Conservation (phyloP, 2,329 filamentous ascomycete species). For the Trichoderma asperellum region DNA sequence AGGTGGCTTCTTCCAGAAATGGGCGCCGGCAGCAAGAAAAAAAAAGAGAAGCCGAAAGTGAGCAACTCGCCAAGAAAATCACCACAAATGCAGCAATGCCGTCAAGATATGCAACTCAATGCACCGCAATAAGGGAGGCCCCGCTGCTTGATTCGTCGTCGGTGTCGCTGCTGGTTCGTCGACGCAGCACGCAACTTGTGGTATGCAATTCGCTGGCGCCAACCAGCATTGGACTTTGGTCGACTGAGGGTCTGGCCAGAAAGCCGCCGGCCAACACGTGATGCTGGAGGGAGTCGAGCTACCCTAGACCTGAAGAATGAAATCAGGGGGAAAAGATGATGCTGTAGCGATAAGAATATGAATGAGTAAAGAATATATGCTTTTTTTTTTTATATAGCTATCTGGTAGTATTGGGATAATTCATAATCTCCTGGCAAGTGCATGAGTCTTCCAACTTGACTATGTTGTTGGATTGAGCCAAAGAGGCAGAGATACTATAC, state of each 20-base stretch:
- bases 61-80: not conserved
- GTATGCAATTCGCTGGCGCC: conserved; percentile 5
- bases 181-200: conserved; percentile 16
- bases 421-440: not conserved
- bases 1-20: conserved; percentile 28
- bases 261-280: conserved; percentile 7
- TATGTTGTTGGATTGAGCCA: not conserved
- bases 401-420: not conserved
- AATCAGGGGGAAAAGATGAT: not conserved
- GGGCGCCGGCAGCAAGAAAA: not conserved
- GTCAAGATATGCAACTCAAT: conserved; percentile 19
- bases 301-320: not conserved
- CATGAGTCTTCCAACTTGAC: not conserved
- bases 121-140: conserved; percentile 15
- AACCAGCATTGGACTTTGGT: conserved; percentile 1
- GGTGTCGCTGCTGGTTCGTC: conserved; percentile 14
- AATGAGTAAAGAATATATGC: not conserved
- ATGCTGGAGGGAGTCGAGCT: not conserved
- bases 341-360: not conserved
- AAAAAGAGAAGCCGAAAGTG: not conserved
- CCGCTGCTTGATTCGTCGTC: conserved; percentile 17
- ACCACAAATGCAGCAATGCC: conserved; percentile 11
- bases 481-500: not conserved
- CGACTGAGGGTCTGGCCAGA: conserved; percentile 6
- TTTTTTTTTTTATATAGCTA: not conserved